Base-by-base conservation (phyloP, 441 rosid genomes). In the Erodium trifolium region DNA sequence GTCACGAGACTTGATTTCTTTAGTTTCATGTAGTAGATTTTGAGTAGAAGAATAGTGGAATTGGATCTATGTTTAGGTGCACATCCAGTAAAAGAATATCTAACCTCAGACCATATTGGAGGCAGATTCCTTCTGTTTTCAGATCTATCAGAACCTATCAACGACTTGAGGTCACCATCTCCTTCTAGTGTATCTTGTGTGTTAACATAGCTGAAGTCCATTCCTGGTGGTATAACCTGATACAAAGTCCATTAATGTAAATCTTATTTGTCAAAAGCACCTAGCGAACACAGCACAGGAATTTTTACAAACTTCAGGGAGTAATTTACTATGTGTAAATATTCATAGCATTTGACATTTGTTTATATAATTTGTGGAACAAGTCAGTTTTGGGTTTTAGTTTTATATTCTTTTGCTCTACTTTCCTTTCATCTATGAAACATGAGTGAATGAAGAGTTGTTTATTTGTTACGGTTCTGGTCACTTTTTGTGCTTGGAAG, bases 101-200 rank as follows among this genome's bases (percentile, higher is more conserved):
- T 67, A 72, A 93, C 97, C 97, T 93, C 92, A 0, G 96, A 84
- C 97, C 97, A 93, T 66, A 93, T 93, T 39, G 87, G 90, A 53
- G 96, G 97, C 62, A 90, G 82, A 67, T 83, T 84, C 81, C 85
- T 82, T 79, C 87, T 92, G 63, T 63, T 89, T 70, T 81, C 90
- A 72, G 78, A 78, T 76, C 83, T 78, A 66, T 91, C 88, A 14
- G 90, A 78, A 57, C 91, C 87, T 67, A 88, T 82, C 69, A 88
- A 77, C 47, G 91, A 85, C 80, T 88, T 88, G 68, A 93, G 86
- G 74, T 74, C 85, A 59, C 74, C 80, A 63, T 84, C 93, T 51
- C 82, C 83, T 75, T 82, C 92, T 62, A 77, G 16, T 47, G 89
- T 73, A 75, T 85, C 91, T 67, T 85, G 81, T 68, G 85, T 73